Percentiles rank a stretch among this genome's conserved stretches.
These are phyloP conservation scores for Ceratocystis eucalypticola DNA, from an alignment of 2,329 filamentous ascomycete species.

Conservation along the genomic window DNA sequence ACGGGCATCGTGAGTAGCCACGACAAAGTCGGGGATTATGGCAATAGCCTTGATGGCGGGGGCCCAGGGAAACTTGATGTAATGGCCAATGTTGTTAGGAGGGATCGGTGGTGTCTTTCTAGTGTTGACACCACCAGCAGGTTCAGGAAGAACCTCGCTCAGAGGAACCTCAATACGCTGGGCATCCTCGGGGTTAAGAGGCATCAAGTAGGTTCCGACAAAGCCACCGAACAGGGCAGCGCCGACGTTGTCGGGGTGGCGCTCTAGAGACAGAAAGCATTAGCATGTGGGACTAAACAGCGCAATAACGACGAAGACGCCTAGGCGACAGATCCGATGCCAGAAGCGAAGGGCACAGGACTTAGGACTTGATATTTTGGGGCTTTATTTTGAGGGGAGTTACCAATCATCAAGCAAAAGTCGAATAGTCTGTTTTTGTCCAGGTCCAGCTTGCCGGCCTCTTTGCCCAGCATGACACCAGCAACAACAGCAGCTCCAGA, in stretches of 20 bases:
- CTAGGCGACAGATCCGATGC: neutral
- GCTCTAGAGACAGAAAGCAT: constrained; percentile 36
- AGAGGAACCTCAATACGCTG: constrained; percentile 87
- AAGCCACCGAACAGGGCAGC: constrained; percentile 93
- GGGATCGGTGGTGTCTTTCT: constrained; percentile 75
- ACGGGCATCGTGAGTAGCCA: constrained; percentile 83
- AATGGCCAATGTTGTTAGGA: constrained; percentile 86
- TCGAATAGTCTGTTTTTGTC: constrained; percentile 76
- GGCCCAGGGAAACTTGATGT: constrained; percentile 90
- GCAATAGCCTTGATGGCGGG: constrained; percentile 92
- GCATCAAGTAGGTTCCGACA: constrained; percentile 90
- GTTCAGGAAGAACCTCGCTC: constrained; percentile 80
- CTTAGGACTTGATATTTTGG: neutral
- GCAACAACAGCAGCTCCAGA: constrained; percentile 92
- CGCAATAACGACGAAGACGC: neutral
- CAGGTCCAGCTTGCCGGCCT: constrained; percentile 66
- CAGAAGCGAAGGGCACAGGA: neutral
- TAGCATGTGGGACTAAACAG: neutral
- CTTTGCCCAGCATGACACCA: constrained; percentile 83
- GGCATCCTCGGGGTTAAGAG: constrained; percentile 75
- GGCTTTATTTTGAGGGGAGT: constrained; percentile 20
- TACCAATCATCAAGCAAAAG: constrained; percentile 92
- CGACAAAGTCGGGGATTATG: constrained; percentile 91
- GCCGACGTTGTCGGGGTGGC: constrained; percentile 88
- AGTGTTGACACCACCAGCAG: constrained; percentile 82